phyloP scores from a whole-genome alignment of 805 yeast genomes.

The Candida vaughaniae region DNA sequence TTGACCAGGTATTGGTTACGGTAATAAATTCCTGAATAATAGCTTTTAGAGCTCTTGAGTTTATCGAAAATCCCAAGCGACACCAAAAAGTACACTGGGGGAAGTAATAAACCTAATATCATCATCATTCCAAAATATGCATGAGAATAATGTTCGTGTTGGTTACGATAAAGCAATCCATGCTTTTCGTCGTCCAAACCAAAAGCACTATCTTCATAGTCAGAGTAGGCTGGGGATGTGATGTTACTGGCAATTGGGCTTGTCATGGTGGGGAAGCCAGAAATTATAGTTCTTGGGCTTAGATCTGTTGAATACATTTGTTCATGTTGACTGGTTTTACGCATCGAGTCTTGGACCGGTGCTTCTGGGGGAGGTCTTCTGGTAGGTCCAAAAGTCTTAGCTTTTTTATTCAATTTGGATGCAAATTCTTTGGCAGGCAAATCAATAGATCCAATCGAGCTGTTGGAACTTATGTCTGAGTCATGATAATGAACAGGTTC shows the following conservation, averaged over 20 bases:
- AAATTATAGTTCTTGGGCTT: not conserved
- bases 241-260: conserved; percentile 7
- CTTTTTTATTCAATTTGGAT: not conserved
- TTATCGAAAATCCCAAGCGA: conserved; percentile 36
- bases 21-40: conserved; percentile 12
- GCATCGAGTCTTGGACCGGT: conserved; percentile 15
- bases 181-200: conserved; percentile 1
- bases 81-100: conserved; percentile 39
- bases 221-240: conserved; percentile 8
- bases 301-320: conserved; percentile 12
- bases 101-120: conserved; percentile 32
- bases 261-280: conserved; percentile 4
- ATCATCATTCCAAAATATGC: conserved; percentile 24
- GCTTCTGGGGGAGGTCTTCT: conserved; percentile 17
- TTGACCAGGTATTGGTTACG: conserved; percentile 14
- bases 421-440: not conserved
- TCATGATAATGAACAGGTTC: conserved; percentile 15
- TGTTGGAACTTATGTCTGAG: conserved; percentile 14
- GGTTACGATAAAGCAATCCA: not conserved
- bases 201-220: conserved; percentile 10
- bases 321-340: conserved; percentile 16
- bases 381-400: conserved; percentile 2
- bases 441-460: conserved; percentile 8
- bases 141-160: conserved; percentile 13
- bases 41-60: conserved; percentile 12